A percentile compares a stretch with the other conserved stretches of the same genome.
Evolutionary conservation across 306 rosid genomes (phyloP).

Genomic region (Hylodesmum podocarpum): DNA sequence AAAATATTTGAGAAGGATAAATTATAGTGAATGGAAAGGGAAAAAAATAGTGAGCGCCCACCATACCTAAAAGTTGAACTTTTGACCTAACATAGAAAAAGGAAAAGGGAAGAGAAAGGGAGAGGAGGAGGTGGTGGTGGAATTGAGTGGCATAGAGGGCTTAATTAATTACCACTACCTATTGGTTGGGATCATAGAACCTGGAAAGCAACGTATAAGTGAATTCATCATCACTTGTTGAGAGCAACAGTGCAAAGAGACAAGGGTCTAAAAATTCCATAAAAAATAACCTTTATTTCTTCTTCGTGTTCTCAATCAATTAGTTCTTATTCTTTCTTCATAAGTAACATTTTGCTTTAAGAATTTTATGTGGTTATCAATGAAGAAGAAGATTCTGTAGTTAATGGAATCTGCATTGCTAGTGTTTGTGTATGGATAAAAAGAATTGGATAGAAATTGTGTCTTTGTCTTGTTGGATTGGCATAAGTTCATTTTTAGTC

Average conservation of each 20-base stretch:
- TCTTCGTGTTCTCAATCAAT: conserved; percentile 8
- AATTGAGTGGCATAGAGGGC: conserved; percentile 16
- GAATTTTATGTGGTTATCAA: conserved; percentile 7
- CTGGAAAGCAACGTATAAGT: conserved; percentile 24
- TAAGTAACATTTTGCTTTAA: not conserved
- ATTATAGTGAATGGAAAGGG: not conserved
- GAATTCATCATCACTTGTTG: conserved; percentile 17
- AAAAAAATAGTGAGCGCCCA: not conserved
- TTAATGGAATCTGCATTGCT: conserved; percentile 4
- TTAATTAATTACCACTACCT: not conserved
- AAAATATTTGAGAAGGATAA: not conserved
- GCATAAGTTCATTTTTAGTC: not conserved
- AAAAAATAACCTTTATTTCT: conserved; percentile 2
- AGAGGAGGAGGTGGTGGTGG: conserved; percentile 2
- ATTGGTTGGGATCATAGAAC: not conserved
- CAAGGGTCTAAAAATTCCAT: conserved; percentile 25
- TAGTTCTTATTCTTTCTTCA: conserved; percentile 19
- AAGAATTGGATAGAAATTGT: not conserved
- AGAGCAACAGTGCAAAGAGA: not conserved
- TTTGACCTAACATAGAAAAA: not conserved
- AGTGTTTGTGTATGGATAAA: not conserved
- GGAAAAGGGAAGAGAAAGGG: not conserved
- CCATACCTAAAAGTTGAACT: conserved; percentile 32
- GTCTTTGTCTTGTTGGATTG: not conserved
- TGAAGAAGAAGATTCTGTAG: conserved; percentile 4